Conservation (phyloP, 495 filamentous ascomycete genomes). For the Friedmanniomyces simplex region DNA sequence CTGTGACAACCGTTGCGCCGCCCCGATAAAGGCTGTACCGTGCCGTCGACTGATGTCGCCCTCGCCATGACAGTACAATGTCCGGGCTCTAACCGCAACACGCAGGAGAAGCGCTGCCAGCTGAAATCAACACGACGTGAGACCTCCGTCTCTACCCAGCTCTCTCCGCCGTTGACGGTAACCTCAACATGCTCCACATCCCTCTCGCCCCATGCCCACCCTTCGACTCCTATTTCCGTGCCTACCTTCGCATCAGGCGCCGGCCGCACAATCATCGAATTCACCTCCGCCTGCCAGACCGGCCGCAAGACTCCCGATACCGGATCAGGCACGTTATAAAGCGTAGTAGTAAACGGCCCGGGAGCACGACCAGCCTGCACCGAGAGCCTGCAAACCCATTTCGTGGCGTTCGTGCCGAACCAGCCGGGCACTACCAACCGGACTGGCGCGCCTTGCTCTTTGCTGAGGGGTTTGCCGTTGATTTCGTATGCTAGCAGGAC, state of each 20-base stretch:
- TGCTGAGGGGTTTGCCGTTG: neutral
- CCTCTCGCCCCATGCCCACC: slow-evolving; percentile 4
- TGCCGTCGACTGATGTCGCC: neutral
- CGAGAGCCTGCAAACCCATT: slow-evolving; percentile 4
- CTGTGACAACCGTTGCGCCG: slow-evolving; percentile 6
- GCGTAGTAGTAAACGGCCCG: slow-evolving; percentile 1
- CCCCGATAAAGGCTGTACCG: neutral
- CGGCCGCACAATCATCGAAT: slow-evolving; percentile 4
- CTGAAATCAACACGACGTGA: neutral
- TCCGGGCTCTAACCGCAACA: neutral
- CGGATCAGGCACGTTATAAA: slow-evolving; percentile 3
- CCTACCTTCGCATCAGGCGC: neutral
- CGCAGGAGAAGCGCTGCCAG: slow-evolving; percentile 5
- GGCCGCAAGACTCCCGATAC: neutral
- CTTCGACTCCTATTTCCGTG: neutral
- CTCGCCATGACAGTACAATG: neutral
- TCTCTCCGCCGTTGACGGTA: slow-evolving; percentile 1
- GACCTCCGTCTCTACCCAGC: neutral
- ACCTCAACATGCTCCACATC: neutral
- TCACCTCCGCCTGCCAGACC: neutral
- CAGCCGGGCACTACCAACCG: slow-evolving; percentile 8
- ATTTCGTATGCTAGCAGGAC: slow-evolving; percentile 8
- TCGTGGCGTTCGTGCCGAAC: slow-evolving; percentile 10
- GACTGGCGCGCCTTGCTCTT: slow-evolving; percentile 1
- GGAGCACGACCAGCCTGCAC: slow-evolving; percentile 4